A percentile compares a stretch with the other conserved stretches of the same genome.
Evolutionary conservation across 177 flowering plant species (phyloP).

Genomic region (Telopea speciosissima): DNA sequence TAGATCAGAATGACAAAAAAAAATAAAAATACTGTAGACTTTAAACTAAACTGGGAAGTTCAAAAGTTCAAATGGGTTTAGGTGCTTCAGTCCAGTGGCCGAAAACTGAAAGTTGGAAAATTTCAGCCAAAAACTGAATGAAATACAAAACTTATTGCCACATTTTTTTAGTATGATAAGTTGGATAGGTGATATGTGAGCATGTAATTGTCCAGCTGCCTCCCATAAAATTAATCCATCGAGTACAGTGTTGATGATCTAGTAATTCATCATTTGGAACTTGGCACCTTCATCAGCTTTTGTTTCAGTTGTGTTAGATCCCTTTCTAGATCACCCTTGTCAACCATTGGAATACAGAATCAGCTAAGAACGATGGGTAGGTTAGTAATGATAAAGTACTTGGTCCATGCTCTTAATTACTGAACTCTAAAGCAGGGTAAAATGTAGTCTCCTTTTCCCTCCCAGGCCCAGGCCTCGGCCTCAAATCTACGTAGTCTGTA

Average conservation of each 20-base stretch:
- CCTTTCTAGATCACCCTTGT: neutral
- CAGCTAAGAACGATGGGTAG: neutral
- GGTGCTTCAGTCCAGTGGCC: too few species aligned
- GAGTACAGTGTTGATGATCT: neutral
- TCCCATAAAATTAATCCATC: neutral
- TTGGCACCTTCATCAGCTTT: neutral
- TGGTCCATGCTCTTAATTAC: neutral
- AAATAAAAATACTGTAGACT: too few species aligned
- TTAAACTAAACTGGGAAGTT: too few species aligned
- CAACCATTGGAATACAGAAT: neutral
- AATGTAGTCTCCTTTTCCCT: too few species aligned
- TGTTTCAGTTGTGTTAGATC: neutral
- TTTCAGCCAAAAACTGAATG: too few species aligned
- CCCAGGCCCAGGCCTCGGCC: neutral
- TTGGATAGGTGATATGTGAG: neutral
- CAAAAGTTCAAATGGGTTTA: too few species aligned
- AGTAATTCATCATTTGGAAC: neutral
- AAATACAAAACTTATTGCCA: too few species aligned
- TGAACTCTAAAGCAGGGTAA: neutral
- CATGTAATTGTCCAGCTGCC: neutral
- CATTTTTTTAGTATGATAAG: neutral
- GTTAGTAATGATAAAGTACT: neutral
- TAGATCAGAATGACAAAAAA: too few species aligned
- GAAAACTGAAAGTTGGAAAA: too few species aligned
- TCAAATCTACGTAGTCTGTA: neutral